A percentile compares a stretch with the other conserved stretches of the same genome.
Conservation (phyloP, 768 basidiomycete genomes). For the Hysterangium stoloniferum region DNA sequence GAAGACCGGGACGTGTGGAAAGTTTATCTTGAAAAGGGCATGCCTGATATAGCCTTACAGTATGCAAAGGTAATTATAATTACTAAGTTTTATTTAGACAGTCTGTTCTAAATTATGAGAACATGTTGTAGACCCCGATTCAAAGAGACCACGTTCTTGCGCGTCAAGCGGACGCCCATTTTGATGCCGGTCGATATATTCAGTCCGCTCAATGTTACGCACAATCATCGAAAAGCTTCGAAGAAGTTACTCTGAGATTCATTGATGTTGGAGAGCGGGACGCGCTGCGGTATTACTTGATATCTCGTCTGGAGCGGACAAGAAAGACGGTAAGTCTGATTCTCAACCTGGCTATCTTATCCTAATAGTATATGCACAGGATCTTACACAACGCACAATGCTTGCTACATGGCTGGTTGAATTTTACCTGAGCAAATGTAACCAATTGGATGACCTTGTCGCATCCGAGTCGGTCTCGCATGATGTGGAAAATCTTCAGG, state of each 20-base stretch:
- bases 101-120: too few species aligned
- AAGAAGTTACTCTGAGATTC: slow-evolving; percentile 87
- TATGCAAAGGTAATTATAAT: slow-evolving; percentile 75
- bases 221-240: slow-evolving; percentile 79
- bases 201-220: slow-evolving; percentile 91
- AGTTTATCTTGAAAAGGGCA: slow-evolving; percentile 71
- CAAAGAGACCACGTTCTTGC: slow-evolving; percentile 82
- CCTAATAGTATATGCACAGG: too few species aligned
- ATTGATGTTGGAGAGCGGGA: slow-evolving; percentile 86
- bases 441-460: slow-evolving; percentile 89
- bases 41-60: slow-evolving; percentile 69
- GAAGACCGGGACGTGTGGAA: slow-evolving; percentile 96
- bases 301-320: slow-evolving; percentile 78
- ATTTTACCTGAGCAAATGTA: slow-evolving; percentile 94
- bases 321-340: slow-evolving; percentile 58
- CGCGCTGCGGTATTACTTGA: slow-evolving; percentile 82
- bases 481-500: slow-evolving; percentile 76
- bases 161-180: slow-evolving; percentile 75
- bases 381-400: slow-evolving; percentile 92
- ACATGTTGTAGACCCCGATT: slow-evolving; percentile 67
- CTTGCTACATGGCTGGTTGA: slow-evolving; percentile 97
- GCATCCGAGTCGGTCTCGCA: slow-evolving; percentile 77
- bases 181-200: slow-evolving; percentile 74
- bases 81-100: neutral
- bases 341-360: too few species aligned